Base-by-base conservation (phyloP, 2,329 filamentous ascomycete genomes). In the Torrubiellomyces zombiae region DNA sequence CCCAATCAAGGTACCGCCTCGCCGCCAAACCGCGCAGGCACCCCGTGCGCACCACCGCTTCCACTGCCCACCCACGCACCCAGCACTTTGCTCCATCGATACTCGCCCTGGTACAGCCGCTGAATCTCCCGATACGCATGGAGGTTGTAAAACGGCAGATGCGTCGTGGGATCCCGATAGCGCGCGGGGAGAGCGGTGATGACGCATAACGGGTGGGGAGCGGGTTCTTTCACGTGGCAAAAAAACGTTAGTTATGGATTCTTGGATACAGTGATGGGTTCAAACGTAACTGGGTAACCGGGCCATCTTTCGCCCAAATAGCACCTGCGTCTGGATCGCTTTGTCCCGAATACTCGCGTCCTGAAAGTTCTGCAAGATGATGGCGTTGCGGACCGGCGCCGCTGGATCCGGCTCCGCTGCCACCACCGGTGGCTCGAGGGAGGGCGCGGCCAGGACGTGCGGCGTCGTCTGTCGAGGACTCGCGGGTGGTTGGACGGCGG, bases 121-220 rank as follows among this genome's bases (percentile, higher is more conserved):
- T 80, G 75, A 22, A 95, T 76, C 47, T 91, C 74, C 38, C 71
- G 71, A 52, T 83, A 94, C 0, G 83, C 85, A 33, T 75, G 67
- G 21, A 70, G 58, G 44, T 86, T 86, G 34, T 70, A 66, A 50
- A 86, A 98, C 1, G 75, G 70, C 10, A 95, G 61, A 0, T 80
- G 79, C 0, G 86, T 95, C 37, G 68, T 66, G 0, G 83, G 81
- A 47, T 98, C 89, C 14, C 74, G 68, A 49, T 91, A 95, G 27
- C 71, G 71, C 9, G 86, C 89, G 4, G 75, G 69, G 26, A 75
- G 67, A 40, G 75, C 77, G 1, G 82, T 94, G 43, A 95, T 85
- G 24, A 74, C 75, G 48, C 89, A 98, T 16, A 75, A 57, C 10
- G 64, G 54, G 1, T 50, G 43, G 9, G 61, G 54, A 3, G 60